Base-by-base conservation (phyloP, 495 filamentous ascomycete genomes). In the Penicillium canescens region DNA sequence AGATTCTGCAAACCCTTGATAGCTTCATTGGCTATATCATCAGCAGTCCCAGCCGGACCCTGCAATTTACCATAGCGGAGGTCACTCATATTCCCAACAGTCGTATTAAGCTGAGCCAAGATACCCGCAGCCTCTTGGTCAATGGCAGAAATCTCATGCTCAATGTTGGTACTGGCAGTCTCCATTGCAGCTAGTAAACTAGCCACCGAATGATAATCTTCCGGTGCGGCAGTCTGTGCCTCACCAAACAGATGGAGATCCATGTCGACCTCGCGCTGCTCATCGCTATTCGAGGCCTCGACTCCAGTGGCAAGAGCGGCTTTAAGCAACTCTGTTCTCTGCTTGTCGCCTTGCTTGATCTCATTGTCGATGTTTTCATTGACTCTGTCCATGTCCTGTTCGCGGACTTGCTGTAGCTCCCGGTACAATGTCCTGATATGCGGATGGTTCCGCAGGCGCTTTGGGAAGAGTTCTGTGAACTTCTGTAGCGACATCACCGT, bases 401-500 rank as follows among this genome's bases (percentile, higher is more conserved):
- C 82, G 14, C 91, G 81, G 53, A 87, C 79, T 42, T 83, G 78
- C 59, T 92, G 86, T 11, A 95, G 75, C 68, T 93, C 88, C 10
- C 86, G 82, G 60, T 94, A 96, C n/a, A 96, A 74, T 4, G 77
- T 74, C 51, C 81, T 81, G 52, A 95, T 81, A 53, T 89, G 86
- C 0, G 90, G 86, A 38, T 89, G 87, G 33, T 78, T 74, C 47
- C 85, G 87, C 51, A 87, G 76, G 4, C 82, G 70, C 40, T 77
- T 82, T 3, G 91, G 91, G 56, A 96, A 94, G 35, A 94, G 74
- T 24, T 85, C 79, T 26, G 82, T 83, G 73, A 95, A 95, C 56
- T 90, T 81, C 45, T 84, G 75, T 24, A 93, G 72, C 12, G 90
- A 84, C 59, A 93, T 78, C 50, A 91, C 75, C 35, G 85, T 81